phyloP scores from a whole-genome alignment of 257 asterid genomes.

The Eustoma russellianum region DNA sequence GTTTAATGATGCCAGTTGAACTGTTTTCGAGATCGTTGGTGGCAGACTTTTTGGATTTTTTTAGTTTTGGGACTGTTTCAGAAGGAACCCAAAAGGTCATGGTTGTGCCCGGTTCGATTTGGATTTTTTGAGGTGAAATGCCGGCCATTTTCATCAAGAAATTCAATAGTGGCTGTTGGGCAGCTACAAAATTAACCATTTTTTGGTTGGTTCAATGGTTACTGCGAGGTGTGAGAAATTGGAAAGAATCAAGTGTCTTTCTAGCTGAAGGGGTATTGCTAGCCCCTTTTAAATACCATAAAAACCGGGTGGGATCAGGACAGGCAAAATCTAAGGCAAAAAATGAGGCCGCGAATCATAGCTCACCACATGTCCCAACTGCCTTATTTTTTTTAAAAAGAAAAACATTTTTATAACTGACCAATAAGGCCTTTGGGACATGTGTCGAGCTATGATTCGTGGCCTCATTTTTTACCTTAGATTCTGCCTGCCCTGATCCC shows the following conservation, averaged over 20 bases:
- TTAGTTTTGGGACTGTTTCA: conserved; percentile 35
- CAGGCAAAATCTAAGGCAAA: too few relatives aligned
- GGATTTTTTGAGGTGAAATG: conserved; percentile 38
- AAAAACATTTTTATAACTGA: too few relatives aligned
- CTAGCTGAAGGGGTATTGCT: not conserved
- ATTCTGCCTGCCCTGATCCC: too few relatives aligned
- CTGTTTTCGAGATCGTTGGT: not conserved
- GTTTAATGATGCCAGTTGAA: conserved; percentile 13
- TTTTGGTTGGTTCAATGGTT: not conserved
- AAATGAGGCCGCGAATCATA: too few relatives aligned
- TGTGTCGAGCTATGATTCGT: too few relatives aligned
- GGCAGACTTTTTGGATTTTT: conserved; percentile 17
- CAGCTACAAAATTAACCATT: conserved; percentile 74
- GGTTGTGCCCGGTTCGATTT: conserved; percentile 43
- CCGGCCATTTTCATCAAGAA: conserved; percentile 70
- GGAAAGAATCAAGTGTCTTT: not conserved
- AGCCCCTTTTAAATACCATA: not conserved
- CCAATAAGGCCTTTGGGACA: too few relatives aligned
- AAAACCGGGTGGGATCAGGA: too few relatives aligned
- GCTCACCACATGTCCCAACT: too few relatives aligned
- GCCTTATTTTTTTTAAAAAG: too few relatives aligned
- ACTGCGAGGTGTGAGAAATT: not conserved
- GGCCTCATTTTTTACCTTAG: too few relatives aligned
- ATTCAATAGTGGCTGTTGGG: conserved; percentile 50
- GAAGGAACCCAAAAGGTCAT: conserved; percentile 68